phyloP scores from a whole-genome alignment of 2,329 filamentous ascomycete genomes.

The Colletotrichum tropicicola region DNA sequence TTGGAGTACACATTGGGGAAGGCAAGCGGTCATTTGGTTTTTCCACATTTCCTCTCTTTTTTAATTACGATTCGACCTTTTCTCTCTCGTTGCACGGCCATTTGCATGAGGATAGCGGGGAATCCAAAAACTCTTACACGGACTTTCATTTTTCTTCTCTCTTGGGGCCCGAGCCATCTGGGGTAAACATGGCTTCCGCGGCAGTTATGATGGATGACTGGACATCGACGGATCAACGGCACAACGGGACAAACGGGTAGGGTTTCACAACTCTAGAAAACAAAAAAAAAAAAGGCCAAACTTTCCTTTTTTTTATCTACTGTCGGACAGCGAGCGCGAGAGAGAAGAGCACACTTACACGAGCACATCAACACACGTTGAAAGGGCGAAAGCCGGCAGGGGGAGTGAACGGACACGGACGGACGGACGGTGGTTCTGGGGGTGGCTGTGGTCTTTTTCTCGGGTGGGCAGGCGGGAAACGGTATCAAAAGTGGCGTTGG shows the following conservation, averaged over 20 bases:
- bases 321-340: not conserved
- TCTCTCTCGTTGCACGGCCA: constrained; percentile 22
- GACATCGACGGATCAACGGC: constrained; percentile 28
- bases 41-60: constrained; percentile 12
- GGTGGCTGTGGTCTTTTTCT: too few relatives aligned
- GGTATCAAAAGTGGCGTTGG: constrained; percentile 8
- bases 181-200: constrained; percentile 3
- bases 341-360: too few relatives aligned
- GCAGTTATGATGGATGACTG: constrained; percentile 27
- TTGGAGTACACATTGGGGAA: constrained; percentile 26
- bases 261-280: constrained; percentile 5
- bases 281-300: not conserved
- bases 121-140: constrained; percentile 5
- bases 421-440: too few relatives aligned
- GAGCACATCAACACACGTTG: not conserved
- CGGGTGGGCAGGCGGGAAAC: too few relatives aligned
- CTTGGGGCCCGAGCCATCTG: constrained; percentile 1
- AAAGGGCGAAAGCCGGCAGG: too few relatives aligned
- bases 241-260: constrained; percentile 15
- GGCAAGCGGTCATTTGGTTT: constrained; percentile 30
- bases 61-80: not conserved
- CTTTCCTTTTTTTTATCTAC: not conserved
- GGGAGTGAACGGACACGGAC: too few relatives aligned
- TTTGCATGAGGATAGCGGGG: constrained; percentile 20
- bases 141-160: constrained; percentile 24